Percentiles rank a stretch among this genome's conserved stretches.
phyloP scores from a whole-genome alignment of 352 stramenopile genomes.

The Pythium graminicola region DNA sequence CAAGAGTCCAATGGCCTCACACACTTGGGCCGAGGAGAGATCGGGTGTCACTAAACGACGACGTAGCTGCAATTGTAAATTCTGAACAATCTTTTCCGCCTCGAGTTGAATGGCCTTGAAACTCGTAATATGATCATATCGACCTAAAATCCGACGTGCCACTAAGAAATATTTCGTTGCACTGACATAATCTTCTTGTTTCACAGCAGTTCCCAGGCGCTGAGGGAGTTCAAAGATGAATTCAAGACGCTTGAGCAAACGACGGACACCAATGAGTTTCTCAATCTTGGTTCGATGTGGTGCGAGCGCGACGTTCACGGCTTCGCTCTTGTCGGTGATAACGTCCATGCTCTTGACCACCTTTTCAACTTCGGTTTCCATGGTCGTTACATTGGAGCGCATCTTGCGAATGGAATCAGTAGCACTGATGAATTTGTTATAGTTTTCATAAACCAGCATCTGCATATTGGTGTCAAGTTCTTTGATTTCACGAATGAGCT shows the following conservation, averaged over 20 bases:
- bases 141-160: conserved; percentile 71
- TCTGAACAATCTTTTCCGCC: conserved; percentile 78
- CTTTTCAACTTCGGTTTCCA: conserved; percentile 85
- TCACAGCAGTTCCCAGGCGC: conserved; percentile 73
- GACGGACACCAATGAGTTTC: conserved; percentile 95
- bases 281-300: conserved; percentile 88
- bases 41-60: conserved; percentile 42
- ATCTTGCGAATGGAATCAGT: conserved; percentile 98
- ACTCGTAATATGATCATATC: conserved; percentile 86
- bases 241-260: conserved; percentile 95
- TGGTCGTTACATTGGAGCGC: conserved; percentile 90
- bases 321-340: conserved; percentile 80
- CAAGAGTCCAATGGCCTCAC: conserved; percentile 55
- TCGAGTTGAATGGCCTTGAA: conserved; percentile 88
- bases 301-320: conserved; percentile 85
- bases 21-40: conserved; percentile 54
- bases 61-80: conserved; percentile 59
- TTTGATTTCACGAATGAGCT: conserved; percentile 87
- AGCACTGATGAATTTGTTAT: conserved; percentile 99
- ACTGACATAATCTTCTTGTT: conserved; percentile 84
- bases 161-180: conserved; percentile 86
- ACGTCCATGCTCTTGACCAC: conserved; percentile 86
- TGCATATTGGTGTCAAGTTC: conserved; percentile 98
- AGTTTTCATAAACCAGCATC: conserved; percentile 99
- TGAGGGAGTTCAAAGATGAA: conserved; percentile 96